Conservation (phyloP, 2,329 filamentous ascomycete species). For the Aureobasidium zeae region DNA sequence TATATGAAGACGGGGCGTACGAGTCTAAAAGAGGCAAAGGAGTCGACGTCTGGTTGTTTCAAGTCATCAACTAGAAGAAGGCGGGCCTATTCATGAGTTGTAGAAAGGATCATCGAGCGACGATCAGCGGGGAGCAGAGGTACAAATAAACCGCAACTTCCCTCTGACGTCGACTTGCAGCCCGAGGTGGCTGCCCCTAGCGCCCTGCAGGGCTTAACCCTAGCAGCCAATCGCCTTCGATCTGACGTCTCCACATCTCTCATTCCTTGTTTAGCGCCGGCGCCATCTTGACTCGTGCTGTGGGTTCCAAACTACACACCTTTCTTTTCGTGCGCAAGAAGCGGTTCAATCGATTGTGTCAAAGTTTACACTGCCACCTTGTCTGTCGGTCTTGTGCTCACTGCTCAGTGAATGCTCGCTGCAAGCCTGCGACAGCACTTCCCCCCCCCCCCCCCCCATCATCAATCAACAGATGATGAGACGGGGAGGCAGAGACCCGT, state of each 20-base stretch:
- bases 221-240: constrained; percentile 10
- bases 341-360: constrained; percentile 13
- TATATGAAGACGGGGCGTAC: constrained; percentile 9
- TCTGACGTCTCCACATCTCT: neutral
- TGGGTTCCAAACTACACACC: constrained; percentile 2
- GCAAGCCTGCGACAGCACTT: no score
- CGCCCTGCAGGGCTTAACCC: constrained; percentile 9
- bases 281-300: constrained; percentile 9
- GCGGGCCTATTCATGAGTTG: constrained; percentile 13
- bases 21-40: constrained; percentile 12
- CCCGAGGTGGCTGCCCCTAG: constrained; percentile 12
- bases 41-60: constrained; percentile 10
- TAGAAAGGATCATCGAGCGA: constrained; percentile 10
- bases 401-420: no score
- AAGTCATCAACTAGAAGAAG: constrained; percentile 13
- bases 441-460: no score
- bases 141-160: constrained; percentile 14
- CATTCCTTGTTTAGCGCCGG: constrained; percentile 7
- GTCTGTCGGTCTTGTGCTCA: no score
- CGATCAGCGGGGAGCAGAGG: constrained; percentile 16
- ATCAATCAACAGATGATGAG: no score
- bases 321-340: neutral
- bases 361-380: constrained; percentile 15
- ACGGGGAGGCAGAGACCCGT: no score
- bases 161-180: constrained; percentile 14